phyloP scores from a whole-genome alignment of 345 rosid genomes.

The Sisymbrium altissimum region DNA sequence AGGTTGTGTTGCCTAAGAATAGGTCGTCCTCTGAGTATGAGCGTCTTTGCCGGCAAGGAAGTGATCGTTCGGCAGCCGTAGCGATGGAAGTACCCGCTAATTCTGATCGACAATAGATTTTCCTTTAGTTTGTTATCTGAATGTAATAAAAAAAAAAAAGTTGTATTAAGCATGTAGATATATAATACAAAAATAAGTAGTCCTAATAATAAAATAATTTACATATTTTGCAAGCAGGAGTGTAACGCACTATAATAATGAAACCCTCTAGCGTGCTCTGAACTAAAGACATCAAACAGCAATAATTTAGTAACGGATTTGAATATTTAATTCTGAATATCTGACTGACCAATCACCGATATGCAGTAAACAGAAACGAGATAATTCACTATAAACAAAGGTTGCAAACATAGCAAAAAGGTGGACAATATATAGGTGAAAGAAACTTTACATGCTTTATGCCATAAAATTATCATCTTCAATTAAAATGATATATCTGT shows the following conservation, averaged over 20 bases:
- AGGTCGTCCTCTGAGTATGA: slow-evolving; percentile 28
- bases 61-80: slow-evolving; percentile 24
- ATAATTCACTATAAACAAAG: neutral
- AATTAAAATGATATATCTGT: neutral
- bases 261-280: neutral
- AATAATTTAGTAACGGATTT: neutral
- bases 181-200: neutral
- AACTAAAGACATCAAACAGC: neutral
- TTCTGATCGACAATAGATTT: slow-evolving; percentile 17
- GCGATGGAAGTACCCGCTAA: slow-evolving; percentile 8
- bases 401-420: neutral
- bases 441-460: neutral
- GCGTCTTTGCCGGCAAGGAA: slow-evolving; percentile 34
- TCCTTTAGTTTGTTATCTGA: neutral
- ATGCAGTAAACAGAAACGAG: neutral
- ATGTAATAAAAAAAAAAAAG: neutral
- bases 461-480: neutral
- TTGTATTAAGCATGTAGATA: neutral
- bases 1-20: slow-evolving; percentile 28
- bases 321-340: neutral
- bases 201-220: neutral
- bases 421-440: neutral
- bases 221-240: neutral
- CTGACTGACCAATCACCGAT: neutral
- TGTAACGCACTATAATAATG: neutral